Conservation (phyloP, 345 rosid genomes). For the Euphorbia pulcherrima region DNA sequence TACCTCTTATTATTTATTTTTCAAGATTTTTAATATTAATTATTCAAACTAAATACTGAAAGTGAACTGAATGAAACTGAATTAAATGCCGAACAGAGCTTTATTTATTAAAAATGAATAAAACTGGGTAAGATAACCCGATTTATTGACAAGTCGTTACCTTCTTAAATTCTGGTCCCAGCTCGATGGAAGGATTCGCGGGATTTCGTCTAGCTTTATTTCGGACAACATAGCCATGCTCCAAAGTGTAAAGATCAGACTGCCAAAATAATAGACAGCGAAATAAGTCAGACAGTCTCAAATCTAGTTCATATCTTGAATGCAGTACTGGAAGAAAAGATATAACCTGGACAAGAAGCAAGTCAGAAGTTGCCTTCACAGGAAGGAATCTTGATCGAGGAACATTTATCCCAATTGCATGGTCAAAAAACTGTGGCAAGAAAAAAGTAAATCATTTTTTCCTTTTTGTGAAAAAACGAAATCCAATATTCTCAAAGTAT, state of each 20-base stretch:
- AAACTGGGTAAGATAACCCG: not conserved
- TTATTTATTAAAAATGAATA: no score
- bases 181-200: constrained; percentile 72
- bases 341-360: constrained; percentile 93
- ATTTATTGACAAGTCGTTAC: constrained; percentile 26
- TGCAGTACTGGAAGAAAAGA: constrained; percentile 3
- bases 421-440: constrained; percentile 66
- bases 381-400: constrained; percentile 91
- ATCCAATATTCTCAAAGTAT: not conserved
- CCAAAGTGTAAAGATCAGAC: constrained; percentile 87
- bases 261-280: constrained; percentile 26
- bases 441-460: constrained; percentile 8
- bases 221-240: constrained; percentile 65
- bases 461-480: not conserved
- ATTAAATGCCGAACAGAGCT: no score
- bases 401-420: constrained; percentile 79
- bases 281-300: constrained; percentile 12
- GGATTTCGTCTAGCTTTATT: constrained; percentile 70
- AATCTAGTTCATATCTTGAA: constrained; percentile 3
- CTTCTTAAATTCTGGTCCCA: constrained; percentile 97
- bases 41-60: no score
- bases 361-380: constrained; percentile 90
- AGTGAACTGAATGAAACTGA: no score
- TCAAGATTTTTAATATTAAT: no score
- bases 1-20: no score